A percentile compares a stretch with the other conserved stretches of the same genome.
These are phyloP conservation scores for Herpetospermum pedunculosum DNA, from an alignment of 306 rosid genomes.

Conservation along the genomic window DNA sequence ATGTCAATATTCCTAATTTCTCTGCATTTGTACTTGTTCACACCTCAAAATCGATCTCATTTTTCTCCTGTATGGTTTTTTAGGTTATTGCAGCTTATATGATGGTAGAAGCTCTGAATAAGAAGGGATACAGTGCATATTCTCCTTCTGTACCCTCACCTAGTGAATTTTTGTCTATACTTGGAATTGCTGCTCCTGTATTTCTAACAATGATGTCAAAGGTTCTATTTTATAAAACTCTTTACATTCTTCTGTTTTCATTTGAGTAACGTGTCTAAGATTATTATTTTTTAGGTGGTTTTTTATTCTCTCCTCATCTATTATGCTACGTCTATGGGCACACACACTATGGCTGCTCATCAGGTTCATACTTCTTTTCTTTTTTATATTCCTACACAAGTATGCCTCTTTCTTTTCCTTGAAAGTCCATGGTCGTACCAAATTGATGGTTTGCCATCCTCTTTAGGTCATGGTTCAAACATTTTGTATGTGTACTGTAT, in stretches of 20 bases:
- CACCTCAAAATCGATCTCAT: not conserved
- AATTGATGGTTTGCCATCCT: constrained; percentile 17
- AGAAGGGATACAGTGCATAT: constrained; percentile 62
- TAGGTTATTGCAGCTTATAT: constrained; percentile 80
- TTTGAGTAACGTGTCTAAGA: not conserved
- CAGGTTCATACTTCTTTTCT: constrained; percentile 34
- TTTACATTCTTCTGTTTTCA: not conserved
- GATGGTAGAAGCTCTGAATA: constrained; percentile 71
- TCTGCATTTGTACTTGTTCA: not conserved
- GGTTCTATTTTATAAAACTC: constrained; percentile 29
- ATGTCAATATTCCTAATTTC: not conserved
- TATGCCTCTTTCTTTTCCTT: constrained; percentile 8
- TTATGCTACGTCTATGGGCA: constrained; percentile 82
- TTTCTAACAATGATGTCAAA: constrained; percentile 71
- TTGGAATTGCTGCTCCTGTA: constrained; percentile 73
- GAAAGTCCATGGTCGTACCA: constrained; percentile 7
- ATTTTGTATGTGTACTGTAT: constrained; percentile 63
- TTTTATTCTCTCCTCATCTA: constrained; percentile 65
- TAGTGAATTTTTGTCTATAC: constrained; percentile 37
- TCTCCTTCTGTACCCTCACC: constrained; percentile 55
- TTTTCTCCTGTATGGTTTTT: constrained; percentile 12
- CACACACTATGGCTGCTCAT: constrained; percentile 85
- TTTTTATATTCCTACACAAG: constrained; percentile 1
- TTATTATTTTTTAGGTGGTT: constrained; percentile 48
- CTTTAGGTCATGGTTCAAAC: constrained; percentile 86